Evolutionary conservation across 2,329 filamentous ascomycete species (phyloP).

Genomic region (Exophiala aquamarina): DNA sequence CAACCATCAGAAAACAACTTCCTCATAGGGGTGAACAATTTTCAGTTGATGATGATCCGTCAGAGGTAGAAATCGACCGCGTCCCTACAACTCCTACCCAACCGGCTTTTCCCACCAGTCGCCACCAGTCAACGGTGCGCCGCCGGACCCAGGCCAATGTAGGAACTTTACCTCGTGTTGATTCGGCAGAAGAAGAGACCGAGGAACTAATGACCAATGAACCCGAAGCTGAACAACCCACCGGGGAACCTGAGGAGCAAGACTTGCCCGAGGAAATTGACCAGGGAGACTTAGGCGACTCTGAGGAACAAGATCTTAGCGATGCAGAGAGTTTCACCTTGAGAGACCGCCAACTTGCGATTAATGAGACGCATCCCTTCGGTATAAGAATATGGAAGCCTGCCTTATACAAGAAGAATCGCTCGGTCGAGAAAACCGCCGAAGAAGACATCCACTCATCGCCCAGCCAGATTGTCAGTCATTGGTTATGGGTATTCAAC

Average conservation of each 20-base stretch:
- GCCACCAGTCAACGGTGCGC: conserved; percentile 41
- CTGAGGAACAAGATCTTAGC: conserved; percentile 72
- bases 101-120: conserved; percentile 40
- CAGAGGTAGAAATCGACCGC: conserved; percentile 72
- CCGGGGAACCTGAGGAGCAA: conserved; percentile 36
- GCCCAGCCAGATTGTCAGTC: conserved; percentile 81
- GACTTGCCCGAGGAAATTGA: conserved; percentile 45
- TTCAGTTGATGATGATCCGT: conserved; percentile 83
- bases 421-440: conserved; percentile 93
- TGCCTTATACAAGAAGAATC: conserved; percentile 93
- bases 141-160: conserved; percentile 37
- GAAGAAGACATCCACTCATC: conserved; percentile 96
- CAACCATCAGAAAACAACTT: conserved; percentile 63
- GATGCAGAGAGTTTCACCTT: conserved; percentile 97
- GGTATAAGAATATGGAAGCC: conserved; percentile 99
- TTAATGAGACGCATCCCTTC: conserved; percentile 98
- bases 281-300: conserved; percentile 55
- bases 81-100: conserved; percentile 9
- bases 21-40: conserved; percentile 83
- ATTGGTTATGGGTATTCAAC: conserved; percentile 85
- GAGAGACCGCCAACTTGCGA: conserved; percentile 93
- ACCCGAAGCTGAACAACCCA: conserved; percentile 13
- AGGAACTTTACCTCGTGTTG: conserved; percentile 35
- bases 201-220: conserved; percentile 39
- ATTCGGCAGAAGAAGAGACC: conserved; percentile 38